phyloP scores from a whole-genome alignment of 345 rosid species.

The Erysimum cheiranthoides region DNA sequence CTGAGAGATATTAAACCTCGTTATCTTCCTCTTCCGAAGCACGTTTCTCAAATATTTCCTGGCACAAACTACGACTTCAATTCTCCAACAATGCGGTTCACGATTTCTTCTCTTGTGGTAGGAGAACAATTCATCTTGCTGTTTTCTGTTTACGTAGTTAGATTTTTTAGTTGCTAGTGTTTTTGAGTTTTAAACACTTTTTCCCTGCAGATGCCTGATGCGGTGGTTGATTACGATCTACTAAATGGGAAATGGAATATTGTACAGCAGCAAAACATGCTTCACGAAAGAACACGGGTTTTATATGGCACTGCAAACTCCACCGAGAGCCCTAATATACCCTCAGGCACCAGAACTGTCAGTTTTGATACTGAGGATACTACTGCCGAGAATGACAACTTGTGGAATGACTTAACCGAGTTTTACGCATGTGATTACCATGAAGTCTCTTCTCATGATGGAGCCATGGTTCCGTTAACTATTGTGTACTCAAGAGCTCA shows the following conservation, averaged over 20 bases:
- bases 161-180: neutral
- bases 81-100: constrained; percentile 83
- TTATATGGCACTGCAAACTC: constrained; percentile 78
- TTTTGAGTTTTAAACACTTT: constrained; percentile 1
- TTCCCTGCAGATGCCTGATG: constrained; percentile 84
- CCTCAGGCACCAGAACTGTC: constrained; percentile 46
- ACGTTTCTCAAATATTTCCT: constrained; percentile 73
- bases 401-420: constrained; percentile 93
- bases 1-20: constrained; percentile 71
- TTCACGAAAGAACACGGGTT: constrained; percentile 85
- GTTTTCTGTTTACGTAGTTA: neutral
- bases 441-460: constrained; percentile 75
- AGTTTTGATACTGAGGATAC: constrained; percentile 50
- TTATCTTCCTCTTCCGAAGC: constrained; percentile 84
- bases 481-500: constrained; percentile 65
- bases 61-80: constrained; percentile 88
- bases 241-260: constrained; percentile 86
- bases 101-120: constrained; percentile 94
- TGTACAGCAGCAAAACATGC: constrained; percentile 93
- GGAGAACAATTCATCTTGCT: constrained; percentile 29
- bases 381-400: constrained; percentile 60
- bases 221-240: constrained; percentile 89
- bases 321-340: constrained; percentile 47
- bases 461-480: constrained; percentile 78
- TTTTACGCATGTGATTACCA: constrained; percentile 80